Percentiles rank a stretch among this genome's conserved stretches.
Conservation (phyloP, 2,329 filamentous ascomycete genomes). For the Monosporascus sp. region DNA sequence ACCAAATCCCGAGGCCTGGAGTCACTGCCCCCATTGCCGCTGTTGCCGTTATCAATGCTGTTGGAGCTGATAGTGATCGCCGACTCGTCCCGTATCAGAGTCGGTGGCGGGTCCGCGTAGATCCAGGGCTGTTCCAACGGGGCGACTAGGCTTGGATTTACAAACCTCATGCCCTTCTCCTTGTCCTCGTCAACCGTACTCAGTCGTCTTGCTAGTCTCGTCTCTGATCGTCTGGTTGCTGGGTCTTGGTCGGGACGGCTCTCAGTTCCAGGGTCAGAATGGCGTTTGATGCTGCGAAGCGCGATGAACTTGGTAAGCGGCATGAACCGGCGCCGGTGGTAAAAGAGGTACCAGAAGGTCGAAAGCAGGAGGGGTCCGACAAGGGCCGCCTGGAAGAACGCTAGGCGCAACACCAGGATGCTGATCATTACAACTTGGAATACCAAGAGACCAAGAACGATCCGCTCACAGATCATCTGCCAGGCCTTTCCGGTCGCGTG, state of each 20-base stretch:
- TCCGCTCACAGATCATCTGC: slow-evolving; percentile 92
- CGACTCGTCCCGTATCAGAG: slow-evolving; percentile 15
- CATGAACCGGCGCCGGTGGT: slow-evolving; percentile 75
- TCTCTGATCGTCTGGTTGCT: slow-evolving; percentile 24
- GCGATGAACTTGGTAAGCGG: slow-evolving; percentile 92
- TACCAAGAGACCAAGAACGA: slow-evolving; percentile 78
- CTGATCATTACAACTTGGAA: slow-evolving; percentile 92
- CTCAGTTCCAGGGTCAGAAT: slow-evolving; percentile 45
- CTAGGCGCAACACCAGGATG: slow-evolving; percentile 68
- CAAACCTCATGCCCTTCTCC: slow-evolving; percentile 64
- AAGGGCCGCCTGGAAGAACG: slow-evolving; percentile 66
- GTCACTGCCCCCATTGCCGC: not conserved
- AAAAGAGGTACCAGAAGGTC: slow-evolving; percentile 86
- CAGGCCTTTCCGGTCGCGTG: slow-evolving; percentile 91
- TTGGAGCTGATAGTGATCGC: slow-evolving; percentile 4
- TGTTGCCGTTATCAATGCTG: slow-evolving; percentile 6
- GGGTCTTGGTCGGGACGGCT: slow-evolving; percentile 37
- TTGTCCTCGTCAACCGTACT: slow-evolving; percentile 68
- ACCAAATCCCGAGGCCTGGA: not conserved
- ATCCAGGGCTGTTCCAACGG: slow-evolving; percentile 71
- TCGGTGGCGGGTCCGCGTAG: slow-evolving; percentile 49
- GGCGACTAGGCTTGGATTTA: slow-evolving; percentile 68
- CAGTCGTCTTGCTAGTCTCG: slow-evolving; percentile 43
- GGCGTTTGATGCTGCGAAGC: slow-evolving; percentile 71
- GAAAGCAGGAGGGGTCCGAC: slow-evolving; percentile 71